Evolutionary conservation across 257 asterid species (phyloP), one percentile per base, ranked within the genome.

Genomic region (Petunia secreta): DNA sequence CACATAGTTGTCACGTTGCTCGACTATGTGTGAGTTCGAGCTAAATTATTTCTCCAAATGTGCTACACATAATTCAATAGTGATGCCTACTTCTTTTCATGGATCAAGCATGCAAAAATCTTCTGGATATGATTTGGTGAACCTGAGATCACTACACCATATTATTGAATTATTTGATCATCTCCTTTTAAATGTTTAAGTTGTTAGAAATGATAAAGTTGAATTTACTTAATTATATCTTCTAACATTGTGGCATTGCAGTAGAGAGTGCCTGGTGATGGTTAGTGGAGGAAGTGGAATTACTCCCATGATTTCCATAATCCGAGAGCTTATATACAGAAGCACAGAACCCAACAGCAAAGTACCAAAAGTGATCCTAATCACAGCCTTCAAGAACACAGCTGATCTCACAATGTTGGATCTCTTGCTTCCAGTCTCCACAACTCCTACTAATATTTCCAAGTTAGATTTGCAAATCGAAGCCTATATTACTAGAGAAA

Each of bases 201-300:
- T 48, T 48, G 53, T 48, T 48, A 48, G 41, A 62, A 34, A 34
- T n/a, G n/a, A n/a, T n/a, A n/a, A n/a, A n/a, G n/a, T n/a, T n/a
- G 41, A 62, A 2, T 63, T 63, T 63, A 36, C 34, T n/a, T 1
- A 63, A 36, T n/a, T n/a, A n/a, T n/a, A n/a, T n/a, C n/a, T n/a
- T n/a, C n/a, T n/a, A 8, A 2, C 3, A 63, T 4, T 44, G n/a
- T 69, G 16, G 6, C 41, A 25, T 48, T 58, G 71, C 63, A 91
- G 93, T 78, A 89, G 81, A 36, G 94, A 91, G 4, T 60, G 55
- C 79, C 80, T 90, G 37, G 90, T 92, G 86, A 87, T 91, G 96
- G 67, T 92, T 44, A 84, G 96, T 71, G 97, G 97, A 77, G 97
- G 97, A 37, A 92, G 96, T 55, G 96, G 94, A 11, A 87, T 91